Conservation (phyloP, 306 rosid species). For the Sphenostylis stenocarpa region DNA sequence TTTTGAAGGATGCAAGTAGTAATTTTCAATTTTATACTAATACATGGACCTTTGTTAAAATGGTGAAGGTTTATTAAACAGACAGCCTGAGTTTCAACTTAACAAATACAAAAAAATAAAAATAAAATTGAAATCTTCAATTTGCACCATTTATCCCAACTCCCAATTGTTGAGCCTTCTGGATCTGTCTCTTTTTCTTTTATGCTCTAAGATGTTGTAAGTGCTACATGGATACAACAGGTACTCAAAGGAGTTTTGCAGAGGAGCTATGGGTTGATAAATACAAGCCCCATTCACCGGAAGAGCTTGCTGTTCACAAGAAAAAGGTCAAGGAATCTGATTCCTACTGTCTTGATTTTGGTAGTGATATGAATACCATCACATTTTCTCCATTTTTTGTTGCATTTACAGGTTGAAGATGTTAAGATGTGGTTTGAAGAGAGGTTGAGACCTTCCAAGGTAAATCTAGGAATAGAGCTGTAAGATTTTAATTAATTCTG, state of each 20-base stretch:
- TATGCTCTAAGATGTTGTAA: slow-evolving; percentile 13
- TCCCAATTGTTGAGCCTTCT: neutral
- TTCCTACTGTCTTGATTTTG: slow-evolving; percentile 25
- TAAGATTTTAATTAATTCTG: neutral
- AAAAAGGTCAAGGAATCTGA: slow-evolving; percentile 59
- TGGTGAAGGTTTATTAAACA: neutral
- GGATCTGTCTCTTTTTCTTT: neutral
- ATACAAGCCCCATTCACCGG: slow-evolving; percentile 68
- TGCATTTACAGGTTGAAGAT: slow-evolving; percentile 71
- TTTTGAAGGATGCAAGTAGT: neutral
- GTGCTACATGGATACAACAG: slow-evolving; percentile 42
- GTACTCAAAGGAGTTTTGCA: slow-evolving; percentile 41
- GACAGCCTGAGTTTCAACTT: neutral
- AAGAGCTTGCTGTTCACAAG: slow-evolving; percentile 90
- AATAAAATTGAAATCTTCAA: neutral
- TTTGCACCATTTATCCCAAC: too few relatives aligned
- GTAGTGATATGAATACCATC: neutral
- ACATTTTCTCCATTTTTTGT: slow-evolving; percentile 4
- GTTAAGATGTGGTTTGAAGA: slow-evolving; percentile 79
- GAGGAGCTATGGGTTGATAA: slow-evolving; percentile 82
- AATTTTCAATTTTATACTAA: neutral
- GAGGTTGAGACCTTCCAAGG: slow-evolving; percentile 72
- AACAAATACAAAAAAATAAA: neutral
- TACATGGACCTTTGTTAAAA: neutral
- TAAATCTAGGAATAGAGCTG: slow-evolving; percentile 29